Percentiles rank a stretch among this genome's conserved stretches.
Conservation (phyloP, 371 early-diverging fungal species). For the Blastocladiella emersonii region DNA sequence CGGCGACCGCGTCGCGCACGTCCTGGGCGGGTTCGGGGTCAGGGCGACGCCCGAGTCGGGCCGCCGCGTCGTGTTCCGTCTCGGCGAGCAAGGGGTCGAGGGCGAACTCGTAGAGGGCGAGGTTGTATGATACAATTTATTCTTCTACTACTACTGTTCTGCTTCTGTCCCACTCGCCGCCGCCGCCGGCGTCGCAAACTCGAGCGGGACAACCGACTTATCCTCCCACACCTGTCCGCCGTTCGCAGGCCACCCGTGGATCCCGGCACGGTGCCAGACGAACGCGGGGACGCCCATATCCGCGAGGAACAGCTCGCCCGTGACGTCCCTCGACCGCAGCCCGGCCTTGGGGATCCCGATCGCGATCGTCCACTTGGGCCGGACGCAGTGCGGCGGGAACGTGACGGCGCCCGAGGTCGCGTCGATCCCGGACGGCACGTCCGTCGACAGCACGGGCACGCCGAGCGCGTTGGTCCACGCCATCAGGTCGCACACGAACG, state of each 20-base stretch:
- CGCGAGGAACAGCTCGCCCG: constrained; percentile 58
- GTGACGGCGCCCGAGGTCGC: constrained; percentile 12
- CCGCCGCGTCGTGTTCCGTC: background rate
- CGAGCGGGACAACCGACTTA: no score
- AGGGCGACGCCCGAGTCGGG: background rate
- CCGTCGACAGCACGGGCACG: constrained; percentile 52
- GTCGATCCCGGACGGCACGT: constrained; percentile 45
- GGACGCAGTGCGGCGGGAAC: constrained; percentile 25
- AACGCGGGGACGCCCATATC: constrained; percentile 59
- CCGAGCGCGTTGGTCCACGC: constrained; percentile 60
- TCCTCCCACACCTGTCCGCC: no score
- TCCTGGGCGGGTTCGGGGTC: background rate
- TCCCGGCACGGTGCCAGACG: constrained; percentile 46
- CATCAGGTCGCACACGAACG: constrained; percentile 39
- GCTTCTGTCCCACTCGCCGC: no score
- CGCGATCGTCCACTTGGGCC: constrained; percentile 51
- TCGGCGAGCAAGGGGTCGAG: background rate
- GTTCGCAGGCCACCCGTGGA: constrained; percentile 23
- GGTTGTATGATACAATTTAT: no score
- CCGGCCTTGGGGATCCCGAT: constrained; percentile 59
- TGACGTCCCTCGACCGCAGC: constrained; percentile 31
- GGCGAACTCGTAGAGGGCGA: no score
- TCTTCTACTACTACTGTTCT: no score
- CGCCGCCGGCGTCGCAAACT: no score
- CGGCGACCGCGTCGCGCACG: background rate